Percentiles rank a stretch among this genome's conserved stretches.
These are phyloP conservation scores for Talaromyces ruber DNA, from an alignment of 495 filamentous ascomycete species.

Conservation along the genomic window DNA sequence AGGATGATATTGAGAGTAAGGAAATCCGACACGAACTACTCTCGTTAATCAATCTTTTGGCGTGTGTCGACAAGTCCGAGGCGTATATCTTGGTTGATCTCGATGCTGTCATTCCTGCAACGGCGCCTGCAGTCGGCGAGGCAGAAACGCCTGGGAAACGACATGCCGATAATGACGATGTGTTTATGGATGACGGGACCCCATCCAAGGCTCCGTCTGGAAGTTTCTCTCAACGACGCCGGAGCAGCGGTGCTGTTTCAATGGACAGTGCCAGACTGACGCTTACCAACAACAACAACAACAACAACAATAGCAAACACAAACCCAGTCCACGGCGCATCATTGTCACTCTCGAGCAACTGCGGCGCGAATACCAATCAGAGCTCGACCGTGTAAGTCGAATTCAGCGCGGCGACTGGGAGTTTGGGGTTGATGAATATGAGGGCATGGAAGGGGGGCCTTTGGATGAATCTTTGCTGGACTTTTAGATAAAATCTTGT, in stretches of 20 bases:
- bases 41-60: slow-evolving; percentile 78
- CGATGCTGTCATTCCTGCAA: slow-evolving; percentile 12
- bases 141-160: slow-evolving; percentile 17
- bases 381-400: slow-evolving; percentile 72
- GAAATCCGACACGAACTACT: slow-evolving; percentile 59
- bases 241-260: slow-evolving; percentile 2
- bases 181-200: slow-evolving; percentile 24
- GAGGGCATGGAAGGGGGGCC: slow-evolving; percentile 19
- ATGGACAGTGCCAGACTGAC: not conserved
- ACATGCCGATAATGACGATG: slow-evolving; percentile 32
- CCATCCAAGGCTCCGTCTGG: not conserved
- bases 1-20: slow-evolving; percentile 45
- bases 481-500: not conserved
- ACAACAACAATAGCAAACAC: not conserved
- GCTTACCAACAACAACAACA: not conserved
- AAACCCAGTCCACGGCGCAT: slow-evolving; percentile 19
- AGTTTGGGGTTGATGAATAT: slow-evolving; percentile 39
- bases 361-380: slow-evolving; percentile 74
- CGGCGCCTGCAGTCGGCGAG: slow-evolving; percentile 9
- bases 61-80: slow-evolving; percentile 72
- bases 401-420: slow-evolving; percentile 53
- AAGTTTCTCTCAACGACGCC: slow-evolving; percentile 1
- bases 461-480: slow-evolving; percentile 1
- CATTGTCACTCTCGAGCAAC: slow-evolving; percentile 73
- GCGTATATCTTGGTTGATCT: slow-evolving; percentile 58